A percentile compares a stretch with the other conserved stretches of the same genome.
These are phyloP conservation scores for Berberis vulgaris DNA, from an alignment of 164 flowering plant species.

Conservation along the genomic window DNA sequence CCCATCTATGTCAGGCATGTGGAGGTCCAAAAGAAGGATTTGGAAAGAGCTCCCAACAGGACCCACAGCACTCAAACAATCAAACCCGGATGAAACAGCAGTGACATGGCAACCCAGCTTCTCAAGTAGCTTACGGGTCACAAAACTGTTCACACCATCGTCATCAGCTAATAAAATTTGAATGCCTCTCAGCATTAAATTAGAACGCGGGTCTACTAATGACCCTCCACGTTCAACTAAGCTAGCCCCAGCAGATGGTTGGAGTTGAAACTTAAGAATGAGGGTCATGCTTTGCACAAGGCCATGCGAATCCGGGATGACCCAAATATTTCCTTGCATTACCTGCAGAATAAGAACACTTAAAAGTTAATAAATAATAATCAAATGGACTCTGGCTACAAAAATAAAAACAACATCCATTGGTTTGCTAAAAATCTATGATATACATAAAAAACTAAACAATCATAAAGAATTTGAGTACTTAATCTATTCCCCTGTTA, in stretches of 20 bases:
- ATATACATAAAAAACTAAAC: no score
- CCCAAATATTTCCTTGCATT: conserved; percentile 96
- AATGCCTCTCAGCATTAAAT: conserved; percentile 57
- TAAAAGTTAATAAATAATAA: no score
- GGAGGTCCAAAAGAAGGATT: conserved; percentile 66
- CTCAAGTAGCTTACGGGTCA: conserved; percentile 73
- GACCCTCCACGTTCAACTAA: conserved; percentile 37
- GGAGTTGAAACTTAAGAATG: conserved; percentile 53
- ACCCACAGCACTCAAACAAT: conserved; percentile 59
- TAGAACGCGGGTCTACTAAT: conserved; percentile 37
- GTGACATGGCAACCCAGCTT: conserved; percentile 79
- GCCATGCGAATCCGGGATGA: conserved; percentile 52
- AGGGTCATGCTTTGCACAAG: conserved; percentile 59
- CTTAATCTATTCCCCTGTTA: no score
- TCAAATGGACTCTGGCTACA: no score
- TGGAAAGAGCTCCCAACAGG: conserved; percentile 38
- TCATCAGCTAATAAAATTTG: conserved; percentile 63
- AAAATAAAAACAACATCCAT: no score
- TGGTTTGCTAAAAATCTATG: no score
- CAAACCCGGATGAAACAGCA: conserved; percentile 68
- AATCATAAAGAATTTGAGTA: no score
- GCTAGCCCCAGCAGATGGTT: conserved; percentile 28
- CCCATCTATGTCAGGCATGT: conserved; percentile 80
- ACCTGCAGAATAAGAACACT: conserved; percentile 32
- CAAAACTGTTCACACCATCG: conserved; percentile 62